Percentiles rank a stretch among this genome's conserved stretches.
These are phyloP conservation scores for Truncatella angustata DNA, from an alignment of 2,329 filamentous ascomycete species.

Conservation along the genomic window DNA sequence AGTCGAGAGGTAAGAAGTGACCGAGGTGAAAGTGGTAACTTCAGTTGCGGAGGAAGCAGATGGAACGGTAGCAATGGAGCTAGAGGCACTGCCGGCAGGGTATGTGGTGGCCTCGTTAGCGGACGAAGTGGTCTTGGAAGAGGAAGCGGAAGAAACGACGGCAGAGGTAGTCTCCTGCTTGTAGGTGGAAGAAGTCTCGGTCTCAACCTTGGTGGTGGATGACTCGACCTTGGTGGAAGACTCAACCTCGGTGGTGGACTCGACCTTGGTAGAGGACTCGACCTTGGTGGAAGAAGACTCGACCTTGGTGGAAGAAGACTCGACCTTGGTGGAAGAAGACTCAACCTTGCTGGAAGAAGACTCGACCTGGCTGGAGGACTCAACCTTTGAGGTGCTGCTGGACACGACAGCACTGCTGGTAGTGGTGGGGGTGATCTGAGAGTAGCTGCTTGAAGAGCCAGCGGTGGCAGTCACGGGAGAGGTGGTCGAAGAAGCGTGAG, in stretches of 20 bases:
- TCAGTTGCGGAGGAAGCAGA: slow-evolving; percentile 9
- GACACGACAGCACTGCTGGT: slow-evolving; percentile 11
- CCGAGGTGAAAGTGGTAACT: slow-evolving; percentile 16
- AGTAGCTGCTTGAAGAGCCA: neutral
- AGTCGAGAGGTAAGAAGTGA: slow-evolving; percentile 41
- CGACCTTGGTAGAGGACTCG: neutral
- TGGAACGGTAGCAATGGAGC: slow-evolving; percentile 15
- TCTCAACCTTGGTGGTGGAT: slow-evolving; percentile 21
- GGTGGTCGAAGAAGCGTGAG: slow-evolving; percentile 11
- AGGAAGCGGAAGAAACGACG: slow-evolving; percentile 12
- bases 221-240: slow-evolving; percentile 7
- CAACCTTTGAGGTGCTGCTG: slow-evolving; percentile 11
- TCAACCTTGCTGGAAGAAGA: slow-evolving; percentile 12
- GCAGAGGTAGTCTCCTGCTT: slow-evolving; percentile 12
- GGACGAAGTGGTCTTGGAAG: slow-evolving; percentile 18
- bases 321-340: slow-evolving; percentile 22
- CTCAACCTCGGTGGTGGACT: neutral
- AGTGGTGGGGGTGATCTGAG: slow-evolving; percentile 16
- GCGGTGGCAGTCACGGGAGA: neutral
- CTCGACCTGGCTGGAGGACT: slow-evolving; percentile 9
- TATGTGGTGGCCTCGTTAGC: slow-evolving; percentile 13
- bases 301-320: neutral
- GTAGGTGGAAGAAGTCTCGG: slow-evolving; percentile 12
- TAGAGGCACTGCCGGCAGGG: slow-evolving; percentile 16
- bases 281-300: slow-evolving; percentile 22